phyloP scores from a whole-genome alignment of 2,329 filamentous ascomycete genomes.

The Aspergillus fructus region DNA sequence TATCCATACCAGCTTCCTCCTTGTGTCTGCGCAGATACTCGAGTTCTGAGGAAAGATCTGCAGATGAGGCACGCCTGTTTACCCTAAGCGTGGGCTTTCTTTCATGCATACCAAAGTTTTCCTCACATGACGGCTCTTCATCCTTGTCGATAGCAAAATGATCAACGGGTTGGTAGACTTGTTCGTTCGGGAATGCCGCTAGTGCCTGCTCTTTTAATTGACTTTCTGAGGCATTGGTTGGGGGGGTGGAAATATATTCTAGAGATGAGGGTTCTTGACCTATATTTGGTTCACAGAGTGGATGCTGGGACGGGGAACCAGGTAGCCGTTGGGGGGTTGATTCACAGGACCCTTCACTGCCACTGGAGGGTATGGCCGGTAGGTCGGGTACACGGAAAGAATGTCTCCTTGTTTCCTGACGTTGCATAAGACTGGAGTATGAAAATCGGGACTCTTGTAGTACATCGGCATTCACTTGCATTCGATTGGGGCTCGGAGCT shows the following conservation, averaged over 20 bases:
- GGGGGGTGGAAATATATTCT: constrained; percentile 74
- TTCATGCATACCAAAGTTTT: constrained; percentile 14
- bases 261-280: constrained; percentile 75
- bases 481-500: constrained; percentile 2
- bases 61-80: constrained; percentile 45
- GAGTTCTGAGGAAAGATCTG: constrained; percentile 67
- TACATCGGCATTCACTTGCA: not conserved
- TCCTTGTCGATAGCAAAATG: constrained; percentile 47
- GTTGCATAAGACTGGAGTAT: constrained; percentile 41
- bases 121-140: constrained; percentile 36
- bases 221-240: constrained; percentile 75
- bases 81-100: not conserved
- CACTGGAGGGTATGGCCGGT: constrained; percentile 62
- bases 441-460: constrained; percentile 45
- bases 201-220: constrained; percentile 68
- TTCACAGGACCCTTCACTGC: constrained; percentile 48
- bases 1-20: constrained; percentile 57
- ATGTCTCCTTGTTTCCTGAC: constrained; percentile 45
- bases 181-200: constrained; percentile 51
- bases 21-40: constrained; percentile 78
- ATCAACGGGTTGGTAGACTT: constrained; percentile 46
- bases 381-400: constrained; percentile 63
- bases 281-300: constrained; percentile 37
- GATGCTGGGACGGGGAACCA: constrained; percentile 29
- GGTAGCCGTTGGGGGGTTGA: constrained; percentile 48